Percentiles rank a stretch among this genome's conserved stretches.
Evolutionary conservation across 345 rosid species (phyloP).

Genomic region (Gossypioides kirkii): DNA sequence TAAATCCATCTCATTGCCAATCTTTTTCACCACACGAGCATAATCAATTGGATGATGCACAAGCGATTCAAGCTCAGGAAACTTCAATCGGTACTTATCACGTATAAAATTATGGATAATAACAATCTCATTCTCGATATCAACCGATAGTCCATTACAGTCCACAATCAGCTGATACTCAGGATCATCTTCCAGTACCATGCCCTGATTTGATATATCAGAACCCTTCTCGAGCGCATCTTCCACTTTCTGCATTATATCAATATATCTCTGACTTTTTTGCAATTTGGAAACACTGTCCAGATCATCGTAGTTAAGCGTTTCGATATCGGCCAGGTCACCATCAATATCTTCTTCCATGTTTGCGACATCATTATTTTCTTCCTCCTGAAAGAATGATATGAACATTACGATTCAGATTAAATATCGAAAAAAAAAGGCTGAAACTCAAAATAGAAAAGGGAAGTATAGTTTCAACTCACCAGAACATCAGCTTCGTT

Average conservation of each 20-base stretch:
- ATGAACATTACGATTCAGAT: background rate
- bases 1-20: slow-evolving; percentile 83
- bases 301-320: slow-evolving; percentile 79
- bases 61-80: slow-evolving; percentile 89
- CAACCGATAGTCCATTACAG: slow-evolving; percentile 80
- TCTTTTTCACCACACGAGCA: slow-evolving; percentile 88
- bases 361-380: slow-evolving; percentile 47
- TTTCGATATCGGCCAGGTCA: slow-evolving; percentile 70
- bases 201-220: slow-evolving; percentile 47
- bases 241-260: slow-evolving; percentile 81
- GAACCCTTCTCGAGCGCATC: slow-evolving; percentile 67
- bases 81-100: slow-evolving; percentile 78
- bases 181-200: slow-evolving; percentile 88
- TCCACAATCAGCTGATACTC: slow-evolving; percentile 91
- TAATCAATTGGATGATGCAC: slow-evolving; percentile 94
- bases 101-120: slow-evolving; percentile 90
- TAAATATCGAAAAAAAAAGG: background rate
- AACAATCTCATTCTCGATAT: slow-evolving; percentile 81
- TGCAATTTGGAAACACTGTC: slow-evolving; percentile 79
- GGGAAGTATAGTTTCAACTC: slow-evolving; percentile 20
- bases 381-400: slow-evolving; percentile 50
- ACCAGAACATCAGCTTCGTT: slow-evolving; percentile 68
- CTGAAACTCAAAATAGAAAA: background rate
- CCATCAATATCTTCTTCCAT: slow-evolving; percentile 82
- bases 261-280: slow-evolving; percentile 71